Percentiles rank a stretch among this genome's conserved stretches.
These are phyloP conservation scores for Neurospora sp. DNA, from an alignment of 495 filamentous ascomycete species.

Conservation along the genomic window DNA sequence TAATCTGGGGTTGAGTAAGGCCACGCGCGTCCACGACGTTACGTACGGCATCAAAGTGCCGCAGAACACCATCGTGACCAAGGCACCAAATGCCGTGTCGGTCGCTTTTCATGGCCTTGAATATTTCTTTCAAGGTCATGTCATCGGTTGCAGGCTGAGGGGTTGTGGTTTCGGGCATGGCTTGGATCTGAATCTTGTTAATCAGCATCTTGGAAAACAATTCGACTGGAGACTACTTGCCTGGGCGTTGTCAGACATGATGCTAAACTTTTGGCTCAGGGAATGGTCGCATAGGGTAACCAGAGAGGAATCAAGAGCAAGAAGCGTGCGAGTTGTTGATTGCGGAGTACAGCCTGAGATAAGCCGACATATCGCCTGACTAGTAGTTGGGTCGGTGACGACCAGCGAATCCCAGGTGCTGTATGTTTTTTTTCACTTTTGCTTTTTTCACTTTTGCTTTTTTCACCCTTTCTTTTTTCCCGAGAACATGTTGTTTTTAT, in stretches of 20 bases:
- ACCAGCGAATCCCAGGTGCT: slow-evolving; percentile 24
- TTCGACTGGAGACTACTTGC: not conserved
- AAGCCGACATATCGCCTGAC: too few relatives aligned
- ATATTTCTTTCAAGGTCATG: slow-evolving; percentile 5
- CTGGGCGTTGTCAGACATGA: not conserved
- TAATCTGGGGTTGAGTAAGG: slow-evolving; percentile 8
- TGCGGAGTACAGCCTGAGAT: not conserved
- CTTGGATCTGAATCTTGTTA: not conserved
- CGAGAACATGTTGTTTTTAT: too few relatives aligned
- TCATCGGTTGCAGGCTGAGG: slow-evolving; percentile 1
- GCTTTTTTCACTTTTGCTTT: too few relatives aligned
- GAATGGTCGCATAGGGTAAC: not conserved
- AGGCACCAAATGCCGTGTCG: slow-evolving; percentile 5
- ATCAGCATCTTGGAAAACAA: not conserved
- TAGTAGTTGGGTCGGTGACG: slow-evolving; percentile 28
- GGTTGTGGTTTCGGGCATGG: not conserved
- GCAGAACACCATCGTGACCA: slow-evolving; percentile 9
- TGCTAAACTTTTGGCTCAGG: not conserved
- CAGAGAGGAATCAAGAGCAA: not conserved
- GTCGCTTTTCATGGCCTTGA: slow-evolving; percentile 3
- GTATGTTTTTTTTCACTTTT: slow-evolving; percentile 9
- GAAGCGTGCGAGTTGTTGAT: not conserved
- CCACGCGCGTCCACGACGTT: slow-evolving; percentile 11
- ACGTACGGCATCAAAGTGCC: slow-evolving; percentile 6
- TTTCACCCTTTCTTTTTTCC: too few relatives aligned